Conservation (phyloP, 2,329 filamentous ascomycete species). For the Sporothrix dimorphospora region DNA sequence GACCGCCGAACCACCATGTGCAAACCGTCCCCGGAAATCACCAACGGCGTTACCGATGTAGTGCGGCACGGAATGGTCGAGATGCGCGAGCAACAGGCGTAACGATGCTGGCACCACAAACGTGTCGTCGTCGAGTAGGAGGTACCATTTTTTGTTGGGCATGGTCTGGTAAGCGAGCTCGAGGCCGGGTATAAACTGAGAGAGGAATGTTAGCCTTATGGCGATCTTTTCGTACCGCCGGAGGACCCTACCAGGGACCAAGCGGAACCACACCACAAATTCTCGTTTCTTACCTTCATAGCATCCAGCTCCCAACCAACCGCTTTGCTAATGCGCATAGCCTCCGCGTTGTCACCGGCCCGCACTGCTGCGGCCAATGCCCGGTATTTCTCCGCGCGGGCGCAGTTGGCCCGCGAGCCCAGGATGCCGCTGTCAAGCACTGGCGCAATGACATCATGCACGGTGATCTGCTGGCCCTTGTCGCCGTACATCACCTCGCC, state of each 20-base stretch:
- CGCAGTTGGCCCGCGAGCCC: constrained; percentile 39
- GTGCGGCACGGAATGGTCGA: constrained; percentile 51
- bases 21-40: constrained; percentile 59
- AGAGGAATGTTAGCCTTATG: background rate
- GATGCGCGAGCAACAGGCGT: constrained; percentile 51
- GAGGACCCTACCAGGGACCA: too few relatives aligned
- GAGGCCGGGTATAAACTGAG: constrained; percentile 58
- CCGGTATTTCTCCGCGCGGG: constrained; percentile 48
- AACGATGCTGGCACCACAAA: constrained; percentile 57
- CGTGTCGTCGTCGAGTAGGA: constrained; percentile 62
- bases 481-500: constrained; percentile 35
- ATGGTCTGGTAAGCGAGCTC: constrained; percentile 55
- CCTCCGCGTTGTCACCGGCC: constrained; percentile 45
- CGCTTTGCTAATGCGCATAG: constrained; percentile 43
- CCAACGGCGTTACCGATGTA: constrained; percentile 62
- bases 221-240: too few relatives aligned
- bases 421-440: constrained; percentile 40
- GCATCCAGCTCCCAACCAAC: constrained; percentile 56
- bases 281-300: constrained; percentile 41
- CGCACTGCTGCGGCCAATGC: constrained; percentile 46
- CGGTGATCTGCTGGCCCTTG: constrained; percentile 38
- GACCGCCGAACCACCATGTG: constrained; percentile 59
- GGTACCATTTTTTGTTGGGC: constrained; percentile 61
- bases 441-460: constrained; percentile 48
- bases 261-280: too few relatives aligned